Evolutionary conservation across 768 basidiomycete species (phyloP).

Genomic region (Paxillus rubicundulus): DNA sequence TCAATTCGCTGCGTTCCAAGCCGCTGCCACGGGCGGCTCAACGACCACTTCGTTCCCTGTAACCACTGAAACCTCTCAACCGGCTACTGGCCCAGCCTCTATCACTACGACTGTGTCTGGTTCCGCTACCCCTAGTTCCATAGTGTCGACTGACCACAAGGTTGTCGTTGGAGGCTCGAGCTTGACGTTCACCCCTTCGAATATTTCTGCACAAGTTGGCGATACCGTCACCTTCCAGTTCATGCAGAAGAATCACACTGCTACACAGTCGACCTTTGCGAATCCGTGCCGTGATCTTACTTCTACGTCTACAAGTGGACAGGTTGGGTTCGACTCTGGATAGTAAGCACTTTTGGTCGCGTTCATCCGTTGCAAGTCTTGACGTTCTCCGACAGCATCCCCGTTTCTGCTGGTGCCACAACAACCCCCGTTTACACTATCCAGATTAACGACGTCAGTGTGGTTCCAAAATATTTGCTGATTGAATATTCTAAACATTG

Average conservation of each 20-base stretch:
- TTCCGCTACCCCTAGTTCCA: constrained; percentile 26
- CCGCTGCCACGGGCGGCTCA: constrained; percentile 42
- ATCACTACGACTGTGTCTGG: constrained; percentile 42
- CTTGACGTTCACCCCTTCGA: constrained; percentile 41
- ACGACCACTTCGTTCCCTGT: constrained; percentile 18
- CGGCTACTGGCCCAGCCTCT: constrained; percentile 33
- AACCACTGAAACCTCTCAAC: constrained; percentile 28
- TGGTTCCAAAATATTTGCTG: neutral
- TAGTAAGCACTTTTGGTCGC: constrained; percentile 32
- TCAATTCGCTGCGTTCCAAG: constrained; percentile 53
- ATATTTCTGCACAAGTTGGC: constrained; percentile 44
- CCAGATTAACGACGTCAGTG: constrained; percentile 48
- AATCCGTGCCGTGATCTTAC: constrained; percentile 43
- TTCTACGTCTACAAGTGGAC: constrained; percentile 43
- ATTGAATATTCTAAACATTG: neutral
- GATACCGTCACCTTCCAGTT: constrained; percentile 48
- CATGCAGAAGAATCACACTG: constrained; percentile 48
- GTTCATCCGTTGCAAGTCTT: neutral
- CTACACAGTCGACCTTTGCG: constrained; percentile 35
- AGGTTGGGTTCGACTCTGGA: constrained; percentile 47
- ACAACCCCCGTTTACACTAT: constrained; percentile 54
- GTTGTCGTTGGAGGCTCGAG: constrained; percentile 43
- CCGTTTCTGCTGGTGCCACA: constrained; percentile 42
- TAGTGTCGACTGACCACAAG: constrained; percentile 33
- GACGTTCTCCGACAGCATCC: constrained; percentile 33